Conservation (phyloP, 176 grass and related monocot genomes). For the Carex myosuroides region DNA sequence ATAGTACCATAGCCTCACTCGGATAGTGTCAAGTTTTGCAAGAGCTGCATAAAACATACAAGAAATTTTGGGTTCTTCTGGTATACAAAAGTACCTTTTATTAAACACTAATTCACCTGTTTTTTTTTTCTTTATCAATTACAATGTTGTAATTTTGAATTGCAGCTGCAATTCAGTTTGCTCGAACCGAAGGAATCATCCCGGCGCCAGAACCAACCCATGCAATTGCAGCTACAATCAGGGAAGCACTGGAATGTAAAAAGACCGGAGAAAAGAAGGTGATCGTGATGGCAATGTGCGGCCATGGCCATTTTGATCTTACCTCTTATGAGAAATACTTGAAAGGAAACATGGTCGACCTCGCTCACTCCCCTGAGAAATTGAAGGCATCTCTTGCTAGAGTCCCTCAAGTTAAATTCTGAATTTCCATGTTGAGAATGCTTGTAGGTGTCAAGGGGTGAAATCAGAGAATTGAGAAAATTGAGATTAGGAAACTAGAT, state of each 20-base stretch:
- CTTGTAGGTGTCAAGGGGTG: not conserved
- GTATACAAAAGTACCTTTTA: too few relatives aligned
- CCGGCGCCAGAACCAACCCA: slow-evolving; percentile 92
- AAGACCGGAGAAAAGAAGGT: slow-evolving; percentile 84
- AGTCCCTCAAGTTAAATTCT: slow-evolving; percentile 35
- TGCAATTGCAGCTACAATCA: slow-evolving; percentile 84
- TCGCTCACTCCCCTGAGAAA: slow-evolving; percentile 46
- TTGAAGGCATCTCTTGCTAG: slow-evolving; percentile 50
- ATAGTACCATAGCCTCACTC: too few relatives aligned
- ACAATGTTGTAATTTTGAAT: slow-evolving; percentile 1
- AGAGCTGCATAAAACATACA: too few relatives aligned
- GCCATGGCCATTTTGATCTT: slow-evolving; percentile 94
- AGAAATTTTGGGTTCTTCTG: too few relatives aligned
- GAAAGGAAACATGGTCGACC: slow-evolving; percentile 70
- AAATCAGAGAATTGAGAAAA: too few relatives aligned
- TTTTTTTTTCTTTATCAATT: not conserved
- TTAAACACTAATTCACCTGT: not conserved
- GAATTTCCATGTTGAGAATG: not conserved
- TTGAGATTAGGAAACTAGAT: too few relatives aligned
- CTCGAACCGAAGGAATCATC: slow-evolving; percentile 88
- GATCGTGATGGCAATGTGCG: slow-evolving; percentile 92
- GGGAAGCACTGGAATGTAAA: slow-evolving; percentile 81
- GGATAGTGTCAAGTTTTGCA: too few relatives aligned
- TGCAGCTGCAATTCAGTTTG: slow-evolving; percentile 76
- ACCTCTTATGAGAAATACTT: slow-evolving; percentile 74